Base-by-base conservation (phyloP, 2,329 filamentous ascomycete genomes). In the Cladosporium sp. region DNA sequence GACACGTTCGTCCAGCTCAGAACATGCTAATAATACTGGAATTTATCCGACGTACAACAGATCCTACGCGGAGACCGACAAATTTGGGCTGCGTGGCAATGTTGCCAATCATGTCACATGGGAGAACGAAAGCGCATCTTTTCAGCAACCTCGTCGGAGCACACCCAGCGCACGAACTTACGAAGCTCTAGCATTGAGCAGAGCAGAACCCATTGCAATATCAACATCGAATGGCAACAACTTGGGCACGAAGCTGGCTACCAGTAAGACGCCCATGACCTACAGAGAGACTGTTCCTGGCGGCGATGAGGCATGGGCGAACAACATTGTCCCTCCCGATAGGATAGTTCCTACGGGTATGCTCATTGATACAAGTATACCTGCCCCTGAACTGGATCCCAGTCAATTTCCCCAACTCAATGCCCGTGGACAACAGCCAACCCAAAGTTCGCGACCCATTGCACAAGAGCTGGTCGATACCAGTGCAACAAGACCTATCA, bases 71-170 rank as follows among this genome's bases (percentile, higher is more conserved):
- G 37, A 48, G 12, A 50, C 60, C 25, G 61, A 63, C 28, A 49
- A 17, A 19, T 56, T 60, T 19, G 61, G 61, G 7, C 53, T 63
- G 7, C 56, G 47, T 15, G 61, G 60, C 12, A 40, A 52, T 25
- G 48, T 58, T 19, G 48, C 39, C 12, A 60, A 56, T 22, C 60
- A 63, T 19, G 61, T 60, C 9, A 13, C 19, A 17, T 63, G 61
- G 61, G 53, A 63, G 32, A n/a, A 57, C 5, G 56, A 59, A 15
- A 47, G 60, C 20, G 32, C 51, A 28, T 17, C 36, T 17, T 12
- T 25, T 22, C 13, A 36, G 17, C n/a, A 28, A 13, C 12, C 37
- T 24, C 37, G 20, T 28, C 45, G 47, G 10, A 36, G 17, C 12
- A 57, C 12, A 24, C 34, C 36, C n/a, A 15, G 22, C 6, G 17